Conservation (phyloP, 192 early-diverging fungal species). For the Backusella mclennaniae region DNA sequence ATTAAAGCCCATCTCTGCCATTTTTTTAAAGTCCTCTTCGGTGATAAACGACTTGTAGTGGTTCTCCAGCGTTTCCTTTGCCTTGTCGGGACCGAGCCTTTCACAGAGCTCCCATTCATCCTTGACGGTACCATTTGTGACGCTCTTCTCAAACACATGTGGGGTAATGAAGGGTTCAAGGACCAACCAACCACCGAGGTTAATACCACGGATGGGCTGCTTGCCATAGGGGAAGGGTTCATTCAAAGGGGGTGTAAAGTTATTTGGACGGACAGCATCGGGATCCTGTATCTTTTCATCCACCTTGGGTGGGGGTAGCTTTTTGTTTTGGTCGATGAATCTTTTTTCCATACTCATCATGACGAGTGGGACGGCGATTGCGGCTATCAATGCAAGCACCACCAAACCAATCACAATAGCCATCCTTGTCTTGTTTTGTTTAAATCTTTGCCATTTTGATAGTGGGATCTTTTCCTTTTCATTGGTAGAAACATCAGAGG, state of each 20-base stretch:
- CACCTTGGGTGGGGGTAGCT: neutral
- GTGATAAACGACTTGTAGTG: slow-evolving; percentile 65
- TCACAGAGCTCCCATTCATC: slow-evolving; percentile 69
- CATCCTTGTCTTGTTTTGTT: neutral
- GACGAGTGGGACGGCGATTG: neutral
- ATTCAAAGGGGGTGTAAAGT: slow-evolving; percentile 40
- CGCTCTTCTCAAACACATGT: slow-evolving; percentile 40
- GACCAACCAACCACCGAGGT: slow-evolving; percentile 70
- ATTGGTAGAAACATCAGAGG: neutral
- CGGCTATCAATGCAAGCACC: neutral
- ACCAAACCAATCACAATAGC: neutral
- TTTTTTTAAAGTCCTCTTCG: slow-evolving; percentile 54
- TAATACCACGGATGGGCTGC: slow-evolving; percentile 60
- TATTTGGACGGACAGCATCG: slow-evolving; percentile 27
- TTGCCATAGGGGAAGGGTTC: slow-evolving; percentile 40
- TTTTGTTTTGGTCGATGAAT: neutral
- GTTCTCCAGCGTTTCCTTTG: slow-evolving; percentile 41
- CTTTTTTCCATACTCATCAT: neutral
- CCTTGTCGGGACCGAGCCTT: slow-evolving; percentile 52
- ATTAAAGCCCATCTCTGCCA: slow-evolving; percentile 60
- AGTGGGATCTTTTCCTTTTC: neutral
- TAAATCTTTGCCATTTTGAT: neutral
- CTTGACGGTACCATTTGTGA: slow-evolving; percentile 29
- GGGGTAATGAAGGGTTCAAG: slow-evolving; percentile 60
- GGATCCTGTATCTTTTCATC: slow-evolving; percentile 11